Percentiles rank a stretch among this genome's conserved stretches.
Conservation (phyloP, 306 rosid genomes). For the Trichosanthes cucumerina region DNA sequence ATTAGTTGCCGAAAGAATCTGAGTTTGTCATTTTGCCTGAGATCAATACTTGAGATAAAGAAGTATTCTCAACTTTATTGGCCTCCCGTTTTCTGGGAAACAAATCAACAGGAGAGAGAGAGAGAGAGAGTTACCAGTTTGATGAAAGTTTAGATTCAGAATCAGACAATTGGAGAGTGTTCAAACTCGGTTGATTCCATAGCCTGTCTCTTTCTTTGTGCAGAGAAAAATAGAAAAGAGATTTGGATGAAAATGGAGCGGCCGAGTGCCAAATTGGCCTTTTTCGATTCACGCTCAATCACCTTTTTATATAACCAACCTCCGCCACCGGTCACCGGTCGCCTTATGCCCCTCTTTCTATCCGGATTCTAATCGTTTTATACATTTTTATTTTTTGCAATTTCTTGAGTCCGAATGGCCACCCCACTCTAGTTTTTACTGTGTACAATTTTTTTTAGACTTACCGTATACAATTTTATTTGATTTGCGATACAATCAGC, state of each 20-base stretch:
- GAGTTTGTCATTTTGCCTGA: neutral
- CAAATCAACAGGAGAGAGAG: constrained; percentile 14
- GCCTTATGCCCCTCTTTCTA: neutral
- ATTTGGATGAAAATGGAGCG: neutral
- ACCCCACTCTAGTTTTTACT: too few species aligned
- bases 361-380: constrained; percentile 21
- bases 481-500: too few species aligned
- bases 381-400: constrained; percentile 16
- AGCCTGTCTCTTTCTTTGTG: constrained; percentile 7
- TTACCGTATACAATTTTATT: too few species aligned
- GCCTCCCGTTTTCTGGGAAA: constrained; percentile 21
- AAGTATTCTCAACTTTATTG: neutral
- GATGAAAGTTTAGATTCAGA: constrained; percentile 8
- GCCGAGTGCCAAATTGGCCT: neutral
- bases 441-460: too few species aligned
- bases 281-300: neutral
- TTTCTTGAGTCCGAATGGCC: constrained; percentile 22
- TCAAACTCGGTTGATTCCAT: constrained; percentile 58
- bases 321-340: constrained; percentile 22
- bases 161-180: neutral
- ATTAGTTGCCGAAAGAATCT: neutral
- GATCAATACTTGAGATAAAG: neutral
- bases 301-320: constrained; percentile 2
- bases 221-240: neutral
- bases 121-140: neutral